Conservation (phyloP, 192 early-diverging fungal genomes). For the Diversispora eburnea region DNA sequence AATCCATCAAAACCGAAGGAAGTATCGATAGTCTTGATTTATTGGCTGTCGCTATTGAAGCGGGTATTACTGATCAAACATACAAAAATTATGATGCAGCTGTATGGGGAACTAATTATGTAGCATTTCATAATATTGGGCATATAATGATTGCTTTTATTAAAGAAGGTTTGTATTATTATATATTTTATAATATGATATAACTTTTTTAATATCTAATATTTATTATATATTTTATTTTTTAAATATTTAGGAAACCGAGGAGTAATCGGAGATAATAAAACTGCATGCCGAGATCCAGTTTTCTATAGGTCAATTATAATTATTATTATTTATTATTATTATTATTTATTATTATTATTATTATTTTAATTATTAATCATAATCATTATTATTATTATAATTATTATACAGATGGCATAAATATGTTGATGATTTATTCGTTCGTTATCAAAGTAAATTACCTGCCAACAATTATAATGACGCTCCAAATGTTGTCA, state of each 20-base stretch:
- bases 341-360: too few species aligned
- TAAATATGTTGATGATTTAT: neutral
- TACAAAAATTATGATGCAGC: neutral
- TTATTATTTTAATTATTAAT: too few species aligned
- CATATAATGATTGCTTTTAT: neutral
- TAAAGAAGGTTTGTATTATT: neutral
- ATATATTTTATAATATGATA: neutral
- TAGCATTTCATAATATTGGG: neutral
- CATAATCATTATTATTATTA: too few species aligned
- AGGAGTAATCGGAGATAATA: neutral
- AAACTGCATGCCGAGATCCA: neutral
- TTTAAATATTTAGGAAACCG: neutral
- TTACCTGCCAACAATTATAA: neutral
- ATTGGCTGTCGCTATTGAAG: neutral
- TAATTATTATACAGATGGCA: constrained; percentile 1
- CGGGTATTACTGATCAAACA: neutral
- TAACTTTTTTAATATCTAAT: neutral
- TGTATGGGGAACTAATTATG: too few species aligned
- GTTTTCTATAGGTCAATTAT: neutral
- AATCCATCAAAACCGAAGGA: too few species aligned
- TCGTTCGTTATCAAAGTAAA: neutral
- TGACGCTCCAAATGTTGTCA: neutral
- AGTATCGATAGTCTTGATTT: neutral
- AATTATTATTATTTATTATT: too few species aligned
- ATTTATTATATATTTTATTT: neutral